Evolutionary conservation across 345 rosid species (phyloP).

Genomic region (Raphanus sativus): DNA sequence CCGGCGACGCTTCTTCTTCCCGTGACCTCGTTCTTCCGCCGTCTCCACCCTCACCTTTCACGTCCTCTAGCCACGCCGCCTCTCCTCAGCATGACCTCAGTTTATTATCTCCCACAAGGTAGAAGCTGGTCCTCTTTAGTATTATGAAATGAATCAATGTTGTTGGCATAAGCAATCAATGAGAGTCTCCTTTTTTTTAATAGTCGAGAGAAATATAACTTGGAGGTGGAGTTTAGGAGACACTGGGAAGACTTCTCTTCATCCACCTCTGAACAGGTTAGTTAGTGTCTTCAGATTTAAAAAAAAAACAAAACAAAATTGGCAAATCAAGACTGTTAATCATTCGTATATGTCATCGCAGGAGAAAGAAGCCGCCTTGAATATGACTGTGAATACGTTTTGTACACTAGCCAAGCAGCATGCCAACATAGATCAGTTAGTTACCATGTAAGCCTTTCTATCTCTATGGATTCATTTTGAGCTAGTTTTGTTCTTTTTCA

Average conservation of each 20-base stretch:
- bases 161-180: conserved; percentile 6
- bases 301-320: too few relatives aligned
- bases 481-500: not conserved
- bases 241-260: conserved; percentile 97
- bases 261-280: conserved; percentile 87
- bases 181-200: conserved; percentile 8
- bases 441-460: conserved; percentile 62
- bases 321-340: conserved; percentile 17
- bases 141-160: not conserved
- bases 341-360: conserved; percentile 43
- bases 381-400: conserved; percentile 69
- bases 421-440: conserved; percentile 85
- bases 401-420: conserved; percentile 95
- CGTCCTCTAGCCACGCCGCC: conserved; percentile 44
- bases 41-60: conserved; percentile 46
- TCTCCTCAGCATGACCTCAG: conserved; percentile 44
- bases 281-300: not conserved
- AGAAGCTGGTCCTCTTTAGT: not conserved
- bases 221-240: conserved; percentile 95
- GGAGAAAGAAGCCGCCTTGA: conserved; percentile 98
- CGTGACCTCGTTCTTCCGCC: conserved; percentile 43
- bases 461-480: not conserved
- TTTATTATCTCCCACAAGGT: conserved; percentile 60
- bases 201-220: conserved; percentile 66
- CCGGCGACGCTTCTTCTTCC: conserved; percentile 29